Evolutionary conservation across 169 alveolate species (phyloP).

Genomic region (Eimeria sp.): DNA sequence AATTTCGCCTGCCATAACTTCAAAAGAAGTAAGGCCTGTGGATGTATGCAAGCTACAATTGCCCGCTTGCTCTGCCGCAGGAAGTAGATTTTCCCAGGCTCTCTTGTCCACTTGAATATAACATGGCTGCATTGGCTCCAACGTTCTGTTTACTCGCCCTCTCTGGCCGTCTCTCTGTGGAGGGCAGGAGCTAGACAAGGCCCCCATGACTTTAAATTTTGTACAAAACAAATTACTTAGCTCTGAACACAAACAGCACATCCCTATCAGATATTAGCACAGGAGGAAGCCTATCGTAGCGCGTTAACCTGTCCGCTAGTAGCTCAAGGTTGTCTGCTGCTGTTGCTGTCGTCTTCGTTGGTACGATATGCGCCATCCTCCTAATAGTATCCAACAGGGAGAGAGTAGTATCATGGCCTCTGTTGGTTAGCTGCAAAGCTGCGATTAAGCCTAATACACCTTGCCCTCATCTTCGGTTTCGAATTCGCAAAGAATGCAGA

Average conservation of each 20-base stretch:
- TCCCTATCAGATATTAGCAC: not conserved
- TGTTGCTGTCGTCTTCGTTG: not conserved
- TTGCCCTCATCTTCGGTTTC: too few species aligned
- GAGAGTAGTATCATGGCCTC: too few species aligned
- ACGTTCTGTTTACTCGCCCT: not conserved
- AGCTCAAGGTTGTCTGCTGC: not conserved
- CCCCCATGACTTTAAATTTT: not conserved
- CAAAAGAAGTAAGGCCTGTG: not conserved
- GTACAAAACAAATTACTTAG: not conserved
- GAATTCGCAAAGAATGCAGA: too few species aligned
- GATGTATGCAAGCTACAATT: not conserved
- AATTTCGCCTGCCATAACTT: too few species aligned
- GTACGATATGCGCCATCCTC: not conserved
- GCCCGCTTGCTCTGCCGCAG: not conserved
- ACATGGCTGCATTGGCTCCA: not conserved
- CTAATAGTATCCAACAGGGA: not conserved
- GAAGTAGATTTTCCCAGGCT: not conserved
- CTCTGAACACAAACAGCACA: not conserved
- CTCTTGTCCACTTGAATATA: not conserved
- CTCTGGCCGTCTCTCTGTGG: not conserved
- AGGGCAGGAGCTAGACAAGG: not conserved
- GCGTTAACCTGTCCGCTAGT: not conserved
- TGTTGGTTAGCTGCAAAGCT: too few species aligned
- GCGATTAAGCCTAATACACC: too few species aligned
- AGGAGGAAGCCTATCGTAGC: not conserved